These are phyloP conservation scores for Chalaropsis thielavioides DNA, from an alignment of 2,329 filamentous ascomycete genomes.

Conservation along the genomic window DNA sequence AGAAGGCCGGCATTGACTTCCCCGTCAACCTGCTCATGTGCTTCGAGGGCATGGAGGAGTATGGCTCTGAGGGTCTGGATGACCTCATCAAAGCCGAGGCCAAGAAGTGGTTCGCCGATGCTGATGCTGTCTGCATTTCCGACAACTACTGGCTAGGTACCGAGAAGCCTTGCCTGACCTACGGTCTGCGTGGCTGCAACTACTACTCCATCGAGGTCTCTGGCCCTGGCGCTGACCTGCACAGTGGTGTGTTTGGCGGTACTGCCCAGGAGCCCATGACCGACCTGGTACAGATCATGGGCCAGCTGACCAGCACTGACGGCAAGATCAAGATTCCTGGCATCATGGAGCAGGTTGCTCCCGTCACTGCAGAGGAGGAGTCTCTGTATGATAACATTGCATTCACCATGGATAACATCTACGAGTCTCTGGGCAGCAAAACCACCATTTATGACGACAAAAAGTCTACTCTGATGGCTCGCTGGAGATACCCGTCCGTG, in stretches of 20 bases:
- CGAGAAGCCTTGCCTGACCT: constrained; percentile 95
- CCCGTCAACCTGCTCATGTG: constrained; percentile 98
- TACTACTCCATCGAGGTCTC: constrained; percentile 91
- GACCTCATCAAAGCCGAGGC: constrained; percentile 86
- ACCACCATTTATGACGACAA: constrained; percentile 81
- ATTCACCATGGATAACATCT: constrained; percentile 91
- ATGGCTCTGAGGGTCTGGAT: constrained; percentile 89
- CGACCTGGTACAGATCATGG: constrained; percentile 71
- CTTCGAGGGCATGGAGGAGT: constrained; percentile 99
- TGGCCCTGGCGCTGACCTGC: constrained; percentile 82
- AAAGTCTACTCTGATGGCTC: constrained; percentile 83
- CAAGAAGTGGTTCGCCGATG: constrained; percentile 87
- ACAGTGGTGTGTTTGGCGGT: constrained; percentile 93
- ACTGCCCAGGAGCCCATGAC: constrained; percentile 98
- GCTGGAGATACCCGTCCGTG: constrained; percentile 89
- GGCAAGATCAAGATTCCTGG: constrained; percentile 94
- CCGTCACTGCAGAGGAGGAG: constrained; percentile 74
- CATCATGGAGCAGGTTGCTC: constrained; percentile 82
- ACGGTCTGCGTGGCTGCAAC: constrained; percentile 92
- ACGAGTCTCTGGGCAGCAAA: constrained; percentile 78
- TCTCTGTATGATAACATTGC: constrained; percentile 76
- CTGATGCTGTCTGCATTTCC: constrained; percentile 93
- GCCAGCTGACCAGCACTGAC: constrained; percentile 69
- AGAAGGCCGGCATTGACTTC: constrained; percentile 86
- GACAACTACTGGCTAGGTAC: constrained; percentile 99